Percentiles rank a stretch among this genome's conserved stretches.
Conservation (phyloP, 352 stramenopile genomes). For the Pythium vanterpoolii region DNA sequence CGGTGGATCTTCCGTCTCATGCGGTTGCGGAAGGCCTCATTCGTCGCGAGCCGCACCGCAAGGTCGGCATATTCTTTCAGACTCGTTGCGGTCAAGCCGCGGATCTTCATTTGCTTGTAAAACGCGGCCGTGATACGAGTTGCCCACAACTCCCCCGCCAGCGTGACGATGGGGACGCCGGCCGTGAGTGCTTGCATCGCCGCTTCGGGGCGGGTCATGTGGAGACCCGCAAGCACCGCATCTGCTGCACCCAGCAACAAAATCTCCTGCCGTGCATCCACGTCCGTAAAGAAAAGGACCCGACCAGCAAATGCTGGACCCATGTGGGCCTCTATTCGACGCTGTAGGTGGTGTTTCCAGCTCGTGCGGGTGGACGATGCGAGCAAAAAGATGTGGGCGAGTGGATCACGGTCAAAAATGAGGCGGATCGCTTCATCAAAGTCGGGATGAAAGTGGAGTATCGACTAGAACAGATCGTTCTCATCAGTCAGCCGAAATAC, state of each 20-base stretch:
- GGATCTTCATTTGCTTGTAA: constrained; percentile 64
- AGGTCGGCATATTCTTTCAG: constrained; percentile 51
- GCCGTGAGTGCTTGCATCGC: constrained; percentile 57
- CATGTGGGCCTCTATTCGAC: constrained; percentile 36
- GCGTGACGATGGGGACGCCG: constrained; percentile 61
- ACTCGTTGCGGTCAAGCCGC: constrained; percentile 41
- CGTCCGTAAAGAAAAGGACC: constrained; percentile 59
- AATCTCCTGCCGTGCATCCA: constrained; percentile 51
- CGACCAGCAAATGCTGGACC: constrained; percentile 25
- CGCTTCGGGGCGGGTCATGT: constrained; percentile 43
- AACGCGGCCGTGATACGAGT: constrained; percentile 60
- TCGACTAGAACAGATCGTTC: constrained; percentile 32
- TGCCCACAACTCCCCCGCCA: constrained; percentile 54
- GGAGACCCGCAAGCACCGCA: constrained; percentile 53
- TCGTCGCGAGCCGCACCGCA: constrained; percentile 45
- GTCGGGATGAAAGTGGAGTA: constrained; percentile 73
- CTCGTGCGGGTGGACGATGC: constrained; percentile 43
- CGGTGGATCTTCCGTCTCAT: constrained; percentile 46
- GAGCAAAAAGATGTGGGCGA: constrained; percentile 62
- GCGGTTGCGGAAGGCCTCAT: constrained; percentile 38
- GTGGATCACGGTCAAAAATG: constrained; percentile 43
- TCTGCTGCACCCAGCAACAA: constrained; percentile 52
- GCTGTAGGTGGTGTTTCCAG: constrained; percentile 47
- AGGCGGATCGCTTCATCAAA: constrained; percentile 50
- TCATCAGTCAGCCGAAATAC: background rate